Percentiles rank a stretch among this genome's conserved stretches.
These are phyloP conservation scores for Aspergillus sp. DNA, from an alignment of 2,329 filamentous ascomycete species.

Conservation along the genomic window DNA sequence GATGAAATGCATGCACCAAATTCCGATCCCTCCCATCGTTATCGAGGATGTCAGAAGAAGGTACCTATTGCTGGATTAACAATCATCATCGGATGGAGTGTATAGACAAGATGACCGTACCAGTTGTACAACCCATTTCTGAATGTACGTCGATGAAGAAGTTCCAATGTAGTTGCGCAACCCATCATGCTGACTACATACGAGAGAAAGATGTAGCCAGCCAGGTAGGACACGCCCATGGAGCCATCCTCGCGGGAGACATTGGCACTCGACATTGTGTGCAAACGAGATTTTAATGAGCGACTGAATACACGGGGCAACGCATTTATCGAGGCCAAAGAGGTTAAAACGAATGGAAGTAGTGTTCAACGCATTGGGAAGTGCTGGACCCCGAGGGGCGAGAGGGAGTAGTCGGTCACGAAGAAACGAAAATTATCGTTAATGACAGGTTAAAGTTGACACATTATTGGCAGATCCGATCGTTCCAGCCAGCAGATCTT, in stretches of 20 bases:
- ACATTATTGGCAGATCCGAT: conserved; percentile 2
- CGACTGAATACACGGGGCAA: not conserved
- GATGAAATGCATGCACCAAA: conserved; percentile 82
- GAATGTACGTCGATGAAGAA: conserved; percentile 74
- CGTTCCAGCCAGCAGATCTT: not conserved
- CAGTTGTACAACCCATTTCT: conserved; percentile 68
- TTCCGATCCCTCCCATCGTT: conserved; percentile 71
- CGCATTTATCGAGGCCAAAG: not conserved
- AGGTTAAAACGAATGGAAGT: not conserved
- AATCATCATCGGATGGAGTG: too few relatives aligned
- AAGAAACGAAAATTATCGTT: not conserved
- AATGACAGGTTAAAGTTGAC: not conserved
- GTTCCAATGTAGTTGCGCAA: conserved; percentile 74
- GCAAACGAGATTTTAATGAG: conserved; percentile 1
- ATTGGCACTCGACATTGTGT: conserved; percentile 20
- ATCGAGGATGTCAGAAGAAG: conserved; percentile 64
- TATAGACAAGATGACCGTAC: conserved; percentile 44
- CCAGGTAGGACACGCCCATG: conserved; percentile 38
- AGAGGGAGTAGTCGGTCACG: not conserved
- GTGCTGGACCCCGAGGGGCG: not conserved
- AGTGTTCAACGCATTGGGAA: conserved; percentile 2
- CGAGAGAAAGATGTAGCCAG: conserved; percentile 66
- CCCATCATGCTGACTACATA: conserved; percentile 72
- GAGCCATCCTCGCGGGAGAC: conserved; percentile 8
- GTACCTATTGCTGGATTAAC: conserved; percentile 53